Evolutionary conservation across 2,329 filamentous ascomycete species (phyloP).

Genomic region (Fusarium caatingaense): DNA sequence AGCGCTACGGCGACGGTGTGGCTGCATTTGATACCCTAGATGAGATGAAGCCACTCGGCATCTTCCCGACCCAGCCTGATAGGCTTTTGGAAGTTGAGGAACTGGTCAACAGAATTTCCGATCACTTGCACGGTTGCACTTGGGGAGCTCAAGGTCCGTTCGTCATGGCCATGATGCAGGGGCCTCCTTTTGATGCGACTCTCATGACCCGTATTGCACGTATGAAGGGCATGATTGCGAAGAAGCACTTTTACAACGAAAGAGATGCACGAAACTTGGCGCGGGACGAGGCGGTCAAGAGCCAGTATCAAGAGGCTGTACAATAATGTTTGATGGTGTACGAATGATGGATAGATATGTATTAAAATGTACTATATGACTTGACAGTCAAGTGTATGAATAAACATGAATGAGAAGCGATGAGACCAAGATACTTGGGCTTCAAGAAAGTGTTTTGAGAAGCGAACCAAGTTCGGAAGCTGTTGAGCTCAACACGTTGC

Average conservation of each 20-base stretch:
- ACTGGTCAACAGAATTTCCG: conserved; percentile 48
- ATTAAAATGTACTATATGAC: conserved; percentile 4
- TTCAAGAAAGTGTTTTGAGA: too few relatives aligned
- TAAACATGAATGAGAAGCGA: not conserved
- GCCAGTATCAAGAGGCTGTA: not conserved
- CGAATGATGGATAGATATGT: not conserved
- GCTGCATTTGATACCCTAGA: conserved; percentile 67
- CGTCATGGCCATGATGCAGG: conserved; percentile 54
- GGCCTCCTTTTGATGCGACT: conserved; percentile 50
- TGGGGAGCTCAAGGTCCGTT: conserved; percentile 54
- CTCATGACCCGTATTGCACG: conserved; percentile 42
- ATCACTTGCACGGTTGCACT: conserved; percentile 51
- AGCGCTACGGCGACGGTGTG: conserved; percentile 66
- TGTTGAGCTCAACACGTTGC: too few relatives aligned
- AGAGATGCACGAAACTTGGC: not conserved
- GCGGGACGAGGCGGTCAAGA: not conserved
- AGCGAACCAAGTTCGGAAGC: too few relatives aligned
- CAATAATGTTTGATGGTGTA: not conserved
- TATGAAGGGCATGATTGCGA: conserved; percentile 7
- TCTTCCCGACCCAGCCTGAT: conserved; percentile 66
- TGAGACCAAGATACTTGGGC: not conserved
- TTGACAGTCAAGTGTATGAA: not conserved
- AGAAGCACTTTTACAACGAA: conserved; percentile 7
- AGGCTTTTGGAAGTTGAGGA: conserved; percentile 32
- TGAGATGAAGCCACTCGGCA: conserved; percentile 74